Percentiles rank a stretch among this genome's conserved stretches.
phyloP scores from a whole-genome alignment of 2,329 filamentous ascomycete species.

The Botrytis pseudocinerea region DNA sequence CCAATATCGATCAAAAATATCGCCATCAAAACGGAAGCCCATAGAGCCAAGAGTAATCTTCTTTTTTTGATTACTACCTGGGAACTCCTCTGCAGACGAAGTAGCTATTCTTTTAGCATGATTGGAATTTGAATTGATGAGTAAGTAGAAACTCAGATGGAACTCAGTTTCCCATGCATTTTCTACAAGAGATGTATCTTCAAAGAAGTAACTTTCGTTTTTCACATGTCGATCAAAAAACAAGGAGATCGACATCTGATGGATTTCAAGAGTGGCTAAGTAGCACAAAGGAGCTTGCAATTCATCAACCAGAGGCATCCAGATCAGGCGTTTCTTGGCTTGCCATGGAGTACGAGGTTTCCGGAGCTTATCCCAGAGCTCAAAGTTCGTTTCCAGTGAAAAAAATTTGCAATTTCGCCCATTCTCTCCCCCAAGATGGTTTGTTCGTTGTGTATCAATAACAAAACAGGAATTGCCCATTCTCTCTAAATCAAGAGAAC shows the following conservation, averaged over 20 bases:
- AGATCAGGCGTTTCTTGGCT: not conserved
- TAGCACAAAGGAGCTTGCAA: not conserved
- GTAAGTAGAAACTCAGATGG: not conserved
- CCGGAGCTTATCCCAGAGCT: no score
- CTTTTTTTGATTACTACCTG: not conserved
- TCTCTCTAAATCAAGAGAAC: fast-evolving
- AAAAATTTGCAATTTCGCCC: fast-evolving
- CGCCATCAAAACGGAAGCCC: not conserved
- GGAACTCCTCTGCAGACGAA: not conserved
- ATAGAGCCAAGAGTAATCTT: not conserved
- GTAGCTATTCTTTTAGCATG: not conserved
- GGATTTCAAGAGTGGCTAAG: not conserved
- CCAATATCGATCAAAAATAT: not conserved
- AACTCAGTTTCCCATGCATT: not conserved
- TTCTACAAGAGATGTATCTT: not conserved
- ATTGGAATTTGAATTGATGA: not conserved
- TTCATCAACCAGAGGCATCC: not conserved
- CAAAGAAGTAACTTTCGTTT: not conserved
- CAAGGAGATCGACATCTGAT: not conserved
- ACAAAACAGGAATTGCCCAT: not conserved
- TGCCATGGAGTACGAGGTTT: not conserved
- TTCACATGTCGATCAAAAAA: not conserved
- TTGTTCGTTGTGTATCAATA: not conserved
- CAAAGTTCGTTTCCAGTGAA: fast-evolving
- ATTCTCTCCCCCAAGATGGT: fast-evolving